Conservation (phyloP, 208 protist genomes). For the Wallacemonas collosoma region DNA sequence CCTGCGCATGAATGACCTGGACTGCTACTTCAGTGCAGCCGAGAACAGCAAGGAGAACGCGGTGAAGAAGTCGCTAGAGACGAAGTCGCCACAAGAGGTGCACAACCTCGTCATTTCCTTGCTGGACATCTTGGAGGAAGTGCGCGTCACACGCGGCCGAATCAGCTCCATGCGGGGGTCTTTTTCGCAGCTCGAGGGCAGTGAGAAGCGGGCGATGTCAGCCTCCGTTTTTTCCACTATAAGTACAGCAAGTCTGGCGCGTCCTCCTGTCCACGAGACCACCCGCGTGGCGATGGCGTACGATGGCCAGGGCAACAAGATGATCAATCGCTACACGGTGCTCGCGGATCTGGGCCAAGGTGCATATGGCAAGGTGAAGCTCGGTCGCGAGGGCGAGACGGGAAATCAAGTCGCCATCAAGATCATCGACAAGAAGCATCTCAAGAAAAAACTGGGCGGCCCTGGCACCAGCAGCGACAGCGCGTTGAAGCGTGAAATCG, state of each 20-base stretch:
- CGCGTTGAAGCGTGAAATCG: conserved; percentile 69
- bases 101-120: conserved; percentile 37
- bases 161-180: conserved; percentile 20
- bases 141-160: conserved; percentile 26
- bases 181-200: conserved; percentile 6
- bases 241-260: conserved; percentile 54
- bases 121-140: conserved; percentile 52
- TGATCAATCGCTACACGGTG: conserved; percentile 78
- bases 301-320: conserved; percentile 60
- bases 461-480: conserved; percentile 21
- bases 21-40: conserved; percentile 31
- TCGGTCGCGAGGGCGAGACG: conserved; percentile 51
- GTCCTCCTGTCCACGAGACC: conserved; percentile 67
- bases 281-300: conserved; percentile 40
- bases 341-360: conserved; percentile 61
- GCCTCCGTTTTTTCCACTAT: conserved; percentile 39
- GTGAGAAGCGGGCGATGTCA: conserved; percentile 21
- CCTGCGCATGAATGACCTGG: conserved; percentile 43
- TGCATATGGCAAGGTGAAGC: conserved; percentile 70
- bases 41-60: conserved; percentile 21
- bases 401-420: conserved; percentile 75
- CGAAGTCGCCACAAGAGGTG: conserved; percentile 31
- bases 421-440: conserved; percentile 73
- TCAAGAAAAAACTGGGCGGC: conserved; percentile 58
- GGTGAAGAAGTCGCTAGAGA: conserved; percentile 23